These are phyloP conservation scores for Alternaria dauci DNA, from an alignment of 2,329 filamentous ascomycete species.

Conservation along the genomic window DNA sequence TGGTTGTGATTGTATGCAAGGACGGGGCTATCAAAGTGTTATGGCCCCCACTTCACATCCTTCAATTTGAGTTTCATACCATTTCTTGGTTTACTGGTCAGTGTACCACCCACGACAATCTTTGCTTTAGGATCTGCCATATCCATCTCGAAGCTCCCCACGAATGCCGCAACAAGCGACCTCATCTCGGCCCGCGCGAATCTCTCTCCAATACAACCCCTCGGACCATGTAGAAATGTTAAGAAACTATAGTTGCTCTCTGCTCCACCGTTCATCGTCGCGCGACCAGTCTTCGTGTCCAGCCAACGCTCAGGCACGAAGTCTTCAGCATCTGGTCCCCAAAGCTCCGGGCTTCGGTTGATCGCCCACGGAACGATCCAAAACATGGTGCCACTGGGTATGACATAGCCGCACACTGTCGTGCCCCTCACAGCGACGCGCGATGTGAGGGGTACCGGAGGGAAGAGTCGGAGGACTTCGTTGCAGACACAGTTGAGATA, in stretches of 20 bases:
- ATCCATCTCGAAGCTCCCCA: constrained; percentile 45
- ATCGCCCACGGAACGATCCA: constrained; percentile 54
- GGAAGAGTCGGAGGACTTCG: constrained; percentile 52
- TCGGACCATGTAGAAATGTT: constrained; percentile 56
- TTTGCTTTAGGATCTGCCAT: constrained; percentile 44
- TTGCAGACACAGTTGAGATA: constrained; percentile 58
- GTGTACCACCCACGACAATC: constrained; percentile 43
- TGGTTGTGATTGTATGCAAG: background rate
- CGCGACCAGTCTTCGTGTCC: constrained; percentile 45
- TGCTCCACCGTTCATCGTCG: constrained; percentile 52
- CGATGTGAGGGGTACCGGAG: constrained; percentile 48
- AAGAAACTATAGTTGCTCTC: constrained; percentile 53
- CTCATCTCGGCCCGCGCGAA: constrained; percentile 52
- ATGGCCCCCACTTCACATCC: constrained; percentile 29
- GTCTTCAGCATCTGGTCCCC: constrained; percentile 53
- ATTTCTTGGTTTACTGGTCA: constrained; percentile 51
- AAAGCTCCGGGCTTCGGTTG: constrained; percentile 54
- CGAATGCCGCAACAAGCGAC: constrained; percentile 47
- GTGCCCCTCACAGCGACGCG: constrained; percentile 47
- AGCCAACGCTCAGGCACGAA: constrained; percentile 59
- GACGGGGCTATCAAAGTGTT: background rate
- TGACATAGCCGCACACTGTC: constrained; percentile 41
- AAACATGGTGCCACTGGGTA: constrained; percentile 52
- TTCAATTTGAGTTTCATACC: constrained; percentile 49
- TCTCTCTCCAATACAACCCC: constrained; percentile 51